A percentile compares a stretch with the other conserved stretches of the same genome.
These are phyloP conservation scores for Fraxinus ornus DNA, from an alignment of 305 asterid species.

Conservation along the genomic window DNA sequence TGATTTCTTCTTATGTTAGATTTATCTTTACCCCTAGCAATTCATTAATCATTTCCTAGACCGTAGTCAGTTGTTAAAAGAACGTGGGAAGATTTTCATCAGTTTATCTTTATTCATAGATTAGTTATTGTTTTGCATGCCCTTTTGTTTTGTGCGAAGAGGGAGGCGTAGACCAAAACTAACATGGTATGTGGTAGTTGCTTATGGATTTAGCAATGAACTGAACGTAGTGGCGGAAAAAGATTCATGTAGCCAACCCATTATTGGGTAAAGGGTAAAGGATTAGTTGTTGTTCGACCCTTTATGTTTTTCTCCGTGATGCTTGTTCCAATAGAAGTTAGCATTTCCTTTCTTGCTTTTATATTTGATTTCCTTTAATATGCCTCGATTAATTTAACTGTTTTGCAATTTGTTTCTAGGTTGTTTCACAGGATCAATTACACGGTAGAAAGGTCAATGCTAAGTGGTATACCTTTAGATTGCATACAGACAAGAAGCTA, in stretches of 20 bases:
- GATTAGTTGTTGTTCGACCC: not conserved
- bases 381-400: not conserved
- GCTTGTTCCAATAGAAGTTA: not conserved
- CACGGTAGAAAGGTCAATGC: not conserved
- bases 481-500: slow-evolving; percentile 11
- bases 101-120: not conserved
- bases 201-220: not conserved
- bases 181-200: not conserved
- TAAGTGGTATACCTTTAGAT: not conserved
- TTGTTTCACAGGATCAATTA: slow-evolving; percentile 16
- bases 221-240: not conserved
- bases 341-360: not conserved
- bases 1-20: not conserved
- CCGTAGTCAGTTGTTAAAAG: not conserved
- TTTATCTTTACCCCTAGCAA: not conserved
- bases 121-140: not conserved
- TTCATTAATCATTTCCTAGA: not conserved
- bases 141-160: not conserved
- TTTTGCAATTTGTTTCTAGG: slow-evolving; percentile 12
- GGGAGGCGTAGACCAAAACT: not conserved
- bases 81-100: not conserved
- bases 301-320: not conserved
- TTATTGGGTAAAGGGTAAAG: not conserved
- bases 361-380: not conserved
- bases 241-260: not conserved